Base-by-base conservation (phyloP, 257 asterid species). In the Nemophila menziesii region DNA sequence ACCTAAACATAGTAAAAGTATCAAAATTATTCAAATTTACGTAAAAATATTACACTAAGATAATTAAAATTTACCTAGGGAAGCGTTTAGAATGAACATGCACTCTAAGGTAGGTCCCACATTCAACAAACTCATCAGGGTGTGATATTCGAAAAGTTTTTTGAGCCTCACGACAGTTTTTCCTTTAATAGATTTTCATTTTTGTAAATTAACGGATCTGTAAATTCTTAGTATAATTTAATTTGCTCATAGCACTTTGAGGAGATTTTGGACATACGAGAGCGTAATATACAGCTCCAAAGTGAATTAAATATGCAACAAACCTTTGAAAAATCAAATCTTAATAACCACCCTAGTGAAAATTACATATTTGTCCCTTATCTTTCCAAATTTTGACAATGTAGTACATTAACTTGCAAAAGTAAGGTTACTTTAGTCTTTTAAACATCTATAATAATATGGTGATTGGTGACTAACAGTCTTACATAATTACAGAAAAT, bases 221-320 rank as follows among this genome's bases (percentile, higher is more conserved):
- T 89, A 47, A 52, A 75, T 70, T 80, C 65, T 70, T 74, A 66
- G 54, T 75, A 89, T 52, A 51, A 44, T 51, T 62, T 57, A 22
- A 80, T 55, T 66, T 89, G 90, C 82, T 80, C 90, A 21, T 78
- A 44, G 95, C 92, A 62, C 49, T 70, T 27, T 72, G 63, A 46
- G 95, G 95, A 39, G 92, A 93, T 63, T 76, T 65, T 20, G 98
- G 98, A 69, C 92, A 89, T 55, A 89, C 95, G 59, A 89, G 83
- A 47, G 95, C 92, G 48, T 78, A 80, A 66, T 73, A 74, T 34
- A 89, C 86, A 37, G 97, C 95, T 60, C 98, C 98, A 49, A 89
- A 89, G 41, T 73, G 95, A 70, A 89, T 84, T 45, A 89, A 92
- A 64, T 89, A 93, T 52, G 80, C 79, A 68, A 89, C 93, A 68